Percentiles rank a stretch among this genome's conserved stretches.
phyloP scores from a whole-genome alignment of 2,329 filamentous ascomycete genomes.

The Hypoxylon rubiginosum region DNA sequence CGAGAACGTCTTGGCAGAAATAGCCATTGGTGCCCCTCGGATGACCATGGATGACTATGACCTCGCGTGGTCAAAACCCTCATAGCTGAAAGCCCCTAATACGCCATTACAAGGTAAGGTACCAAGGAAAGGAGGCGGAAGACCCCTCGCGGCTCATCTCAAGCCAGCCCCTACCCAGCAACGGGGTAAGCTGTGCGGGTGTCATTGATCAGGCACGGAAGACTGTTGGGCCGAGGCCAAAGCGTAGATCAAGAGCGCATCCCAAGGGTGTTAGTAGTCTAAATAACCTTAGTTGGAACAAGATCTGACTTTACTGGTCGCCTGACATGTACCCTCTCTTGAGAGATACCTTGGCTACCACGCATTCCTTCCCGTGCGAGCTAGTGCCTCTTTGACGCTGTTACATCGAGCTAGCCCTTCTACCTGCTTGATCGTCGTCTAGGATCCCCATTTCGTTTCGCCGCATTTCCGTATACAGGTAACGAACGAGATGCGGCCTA shows the following conservation, averaged over 20 bases:
- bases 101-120: conserved; percentile 16
- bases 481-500: conserved; percentile 12
- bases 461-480: conserved; percentile 18
- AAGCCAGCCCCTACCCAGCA: conserved; percentile 17
- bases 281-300: conserved; percentile 40
- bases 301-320: conserved; percentile 34
- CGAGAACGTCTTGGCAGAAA: conserved; percentile 37
- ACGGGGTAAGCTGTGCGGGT: conserved; percentile 34
- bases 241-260: conserved; percentile 36
- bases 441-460: conserved; percentile 32
- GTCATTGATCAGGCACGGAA: conserved; percentile 45
- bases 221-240: conserved; percentile 42
- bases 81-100: conserved; percentile 20
- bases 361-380: conserved; percentile 7
- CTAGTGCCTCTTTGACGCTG: conserved; percentile 36
- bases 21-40: conserved; percentile 1
- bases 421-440: conserved; percentile 47
- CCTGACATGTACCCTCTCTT: conserved; percentile 31
- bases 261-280: conserved; percentile 29
- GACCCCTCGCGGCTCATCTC: conserved; percentile 20
- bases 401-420: conserved; percentile 36
- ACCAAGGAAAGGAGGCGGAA: conserved; percentile 7
- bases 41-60: conserved; percentile 19
- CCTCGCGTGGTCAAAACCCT: conserved; percentile 17
- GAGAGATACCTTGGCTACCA: conserved; percentile 27